Conservation (phyloP, 2,329 filamentous ascomycete genomes). For the Didymella glomerata region DNA sequence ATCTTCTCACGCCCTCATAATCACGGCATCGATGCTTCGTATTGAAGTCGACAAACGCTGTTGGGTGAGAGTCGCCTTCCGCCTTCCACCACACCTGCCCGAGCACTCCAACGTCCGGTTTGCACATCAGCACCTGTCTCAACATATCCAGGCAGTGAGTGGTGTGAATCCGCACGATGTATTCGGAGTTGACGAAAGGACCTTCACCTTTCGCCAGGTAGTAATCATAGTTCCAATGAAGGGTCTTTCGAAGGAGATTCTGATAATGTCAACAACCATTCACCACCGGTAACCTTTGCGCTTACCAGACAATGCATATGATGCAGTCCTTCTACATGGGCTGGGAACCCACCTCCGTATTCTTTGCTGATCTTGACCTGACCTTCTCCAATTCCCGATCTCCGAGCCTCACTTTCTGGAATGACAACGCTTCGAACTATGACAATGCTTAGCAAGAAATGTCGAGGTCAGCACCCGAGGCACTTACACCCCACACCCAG, state of each 20-base stretch:
- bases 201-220: slow-evolving; percentile 61
- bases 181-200: slow-evolving; percentile 65
- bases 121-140: slow-evolving; percentile 71
- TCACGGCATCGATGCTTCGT: slow-evolving; percentile 67
- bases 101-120: slow-evolving; percentile 66
- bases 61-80: slow-evolving; percentile 53
- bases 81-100: slow-evolving; percentile 68
- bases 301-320: slow-evolving; percentile 66
- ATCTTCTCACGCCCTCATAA: slow-evolving; percentile 62
- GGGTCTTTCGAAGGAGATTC: slow-evolving; percentile 66
- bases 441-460: not conserved
- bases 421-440: slow-evolving; percentile 57
- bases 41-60: slow-evolving; percentile 69
- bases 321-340: slow-evolving; percentile 66
- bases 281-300: not conserved
- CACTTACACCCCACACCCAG: slow-evolving; percentile 61
- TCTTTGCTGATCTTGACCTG: slow-evolving; percentile 65
- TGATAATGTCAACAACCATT: slow-evolving; percentile 33
- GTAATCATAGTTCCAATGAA: slow-evolving; percentile 68
- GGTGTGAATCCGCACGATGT: slow-evolving; percentile 64
- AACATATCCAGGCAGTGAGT: slow-evolving; percentile 69
- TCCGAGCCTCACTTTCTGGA: slow-evolving; percentile 57
- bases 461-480: not conserved
- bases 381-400: slow-evolving; percentile 61
- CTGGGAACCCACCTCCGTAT: slow-evolving; percentile 67